Evolutionary conservation across 2,329 filamentous ascomycete species (phyloP), one percentile per base, ranked within the genome.

Genomic region (Elsinoe ampelina): DNA sequence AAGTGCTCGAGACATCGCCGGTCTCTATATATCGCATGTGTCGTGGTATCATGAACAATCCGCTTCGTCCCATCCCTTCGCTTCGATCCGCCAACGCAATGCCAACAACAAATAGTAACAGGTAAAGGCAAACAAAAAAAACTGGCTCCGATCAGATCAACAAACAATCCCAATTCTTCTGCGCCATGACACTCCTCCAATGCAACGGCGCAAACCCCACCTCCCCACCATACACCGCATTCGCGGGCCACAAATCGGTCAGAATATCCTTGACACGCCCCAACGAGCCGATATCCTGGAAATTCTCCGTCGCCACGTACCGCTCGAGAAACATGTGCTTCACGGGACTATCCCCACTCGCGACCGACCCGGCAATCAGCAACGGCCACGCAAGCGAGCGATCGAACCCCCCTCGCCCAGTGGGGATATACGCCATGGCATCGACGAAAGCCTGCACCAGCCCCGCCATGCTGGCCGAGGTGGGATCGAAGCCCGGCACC

Each of bases 111-210:
- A 30, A 30, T 8, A 39, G n/a, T 8, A 39, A 39, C 17, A n/a
- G 36, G 4, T 39, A 47, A 32, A 47, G 17, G 19, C n/a, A 50
- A 6, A 19, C 8, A 50, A 35, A 35, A 35, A 35, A 11, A 34
- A 13, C 2, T n/a, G 20, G 20, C 6, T 6, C 35, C 4, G 61
- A 67, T 70, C 50, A 95, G 73, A 96, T 91, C 71, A 96, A 81
- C 71, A 96, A 79, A 75, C 89, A 93, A 70, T 95, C 89, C 91
- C 89, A 95, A 64, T 83, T 83, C 76, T 92, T 93, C 75, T 85
- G 82, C 74, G 82, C 83, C 90, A 96, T 95, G 69, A 92, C 82
- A 74, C 95, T 88, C 75, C 92, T 81, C 92, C 92, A 97, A 83
- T 91, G 90, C 72, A 95, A 82, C 75, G 86, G 85, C 68, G 82